Base-by-base conservation (phyloP, 148 eudicot genomes). In the Fagopyrum homotropicum region DNA sequence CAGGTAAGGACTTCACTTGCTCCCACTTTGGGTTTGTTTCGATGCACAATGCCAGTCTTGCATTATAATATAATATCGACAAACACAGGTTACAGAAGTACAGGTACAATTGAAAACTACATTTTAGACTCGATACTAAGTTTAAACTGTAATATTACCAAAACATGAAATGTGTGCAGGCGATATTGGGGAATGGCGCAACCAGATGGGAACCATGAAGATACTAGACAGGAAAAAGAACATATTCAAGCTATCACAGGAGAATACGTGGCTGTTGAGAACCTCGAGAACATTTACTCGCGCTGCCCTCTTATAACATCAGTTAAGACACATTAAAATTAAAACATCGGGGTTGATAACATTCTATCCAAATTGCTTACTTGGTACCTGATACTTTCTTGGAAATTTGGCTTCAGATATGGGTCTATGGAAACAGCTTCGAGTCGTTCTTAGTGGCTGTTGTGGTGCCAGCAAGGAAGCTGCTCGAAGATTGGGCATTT, bases 171-270 rank as follows among this genome's bases (percentile, higher is more conserved):
- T 10, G 52, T 66, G 45, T 83, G 63, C 84, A 95, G 99, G 99
- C 78, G 99, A 95, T 75, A 84, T 95, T 75, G 99, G 99, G 69
- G 99, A 95, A 82, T 90, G 89, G n/a, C n/a, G 97, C 99, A 92
- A 83, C 85, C 94, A 14, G 82, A 87, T 79, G n/a, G 99, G 99
- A 72, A 80, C 87, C 55, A 83, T 95, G 99, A 95, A 89, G 78
- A 88, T 95, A 72, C 92, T 95, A 12, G 99, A 95, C 83, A 83
- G 99, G 81, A 95, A 92, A 81, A 95, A 95, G 85, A 95, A 95
- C 73, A 95, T 95, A 29, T 95, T 95, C 76, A 95, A 95, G 90
- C 72, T 92, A 83, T 95, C 99, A 35, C 99, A 95, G 84, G 99
- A 59, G 99, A 95, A 75, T 95, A 95, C 76, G 90, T 95, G 14